Conservation (phyloP, 352 stramenopile species). For the Bremia lactucae region DNA sequence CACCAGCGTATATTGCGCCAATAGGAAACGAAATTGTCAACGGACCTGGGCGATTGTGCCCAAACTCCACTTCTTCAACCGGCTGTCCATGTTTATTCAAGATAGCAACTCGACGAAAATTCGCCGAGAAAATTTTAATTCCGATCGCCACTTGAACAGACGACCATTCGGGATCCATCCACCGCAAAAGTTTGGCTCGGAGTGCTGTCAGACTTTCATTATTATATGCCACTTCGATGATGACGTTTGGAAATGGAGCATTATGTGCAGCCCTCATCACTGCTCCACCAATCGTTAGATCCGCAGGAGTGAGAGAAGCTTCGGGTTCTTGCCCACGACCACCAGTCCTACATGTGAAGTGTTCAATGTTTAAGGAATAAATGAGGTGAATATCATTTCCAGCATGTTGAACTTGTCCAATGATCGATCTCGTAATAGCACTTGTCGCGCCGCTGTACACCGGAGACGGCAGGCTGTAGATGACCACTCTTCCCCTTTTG, state of each 20-base stretch:
- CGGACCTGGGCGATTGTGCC: neutral
- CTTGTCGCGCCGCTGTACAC: neutral
- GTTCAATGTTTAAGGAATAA: neutral
- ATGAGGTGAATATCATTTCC: neutral
- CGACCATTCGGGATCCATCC: neutral
- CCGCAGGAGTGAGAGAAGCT: neutral
- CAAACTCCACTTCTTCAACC: neutral
- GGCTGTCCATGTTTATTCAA: neutral
- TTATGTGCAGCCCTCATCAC: neutral
- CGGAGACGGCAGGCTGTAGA: neutral
- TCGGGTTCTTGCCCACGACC: neutral
- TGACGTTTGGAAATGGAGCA: neutral
- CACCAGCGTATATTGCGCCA: neutral
- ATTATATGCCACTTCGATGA: slow-evolving; percentile 1
- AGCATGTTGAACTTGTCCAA: neutral
- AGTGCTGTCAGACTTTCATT: neutral
- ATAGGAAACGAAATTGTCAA: neutral
- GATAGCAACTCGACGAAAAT: neutral
- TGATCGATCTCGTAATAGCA: neutral
- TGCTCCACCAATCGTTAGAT: neutral
- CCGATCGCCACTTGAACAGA: slow-evolving; percentile 1
- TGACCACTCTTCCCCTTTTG: neutral
- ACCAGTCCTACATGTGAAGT: neutral
- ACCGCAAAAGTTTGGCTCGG: neutral
- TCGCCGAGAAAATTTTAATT: neutral